phyloP scores from a whole-genome alignment of 2,329 filamentous ascomycete genomes.

The Colletotrichum spaethianum region DNA sequence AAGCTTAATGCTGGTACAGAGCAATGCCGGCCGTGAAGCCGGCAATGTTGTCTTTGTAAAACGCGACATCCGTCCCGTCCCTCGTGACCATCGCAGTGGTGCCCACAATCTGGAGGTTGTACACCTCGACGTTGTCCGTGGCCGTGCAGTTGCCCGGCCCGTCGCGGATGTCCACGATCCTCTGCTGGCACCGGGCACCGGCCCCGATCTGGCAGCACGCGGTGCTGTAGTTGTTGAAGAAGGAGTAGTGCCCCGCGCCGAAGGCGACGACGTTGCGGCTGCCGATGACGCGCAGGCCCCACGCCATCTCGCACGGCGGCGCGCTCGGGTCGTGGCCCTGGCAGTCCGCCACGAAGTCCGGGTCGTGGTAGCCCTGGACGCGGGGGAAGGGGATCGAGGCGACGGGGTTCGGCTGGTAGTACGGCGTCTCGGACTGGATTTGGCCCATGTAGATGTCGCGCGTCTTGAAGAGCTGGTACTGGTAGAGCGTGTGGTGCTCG shows the following conservation, averaged over 20 bases:
- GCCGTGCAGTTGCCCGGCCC: conserved; percentile 41
- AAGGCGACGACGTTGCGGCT: conserved; percentile 70
- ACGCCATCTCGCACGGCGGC: conserved; percentile 69
- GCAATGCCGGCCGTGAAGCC: conserved; percentile 56
- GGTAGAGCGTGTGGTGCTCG: conserved; percentile 78
- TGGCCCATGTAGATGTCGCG: conserved; percentile 74
- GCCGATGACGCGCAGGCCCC: conserved; percentile 74
- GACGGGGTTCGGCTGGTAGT: conserved; percentile 77
- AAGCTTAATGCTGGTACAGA: conserved; percentile 46
- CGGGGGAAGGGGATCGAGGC: conserved; percentile 70
- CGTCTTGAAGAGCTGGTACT: conserved; percentile 76
- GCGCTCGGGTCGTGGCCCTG: conserved; percentile 43
- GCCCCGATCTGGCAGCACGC: conserved; percentile 59
- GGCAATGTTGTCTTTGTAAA: conserved; percentile 55
- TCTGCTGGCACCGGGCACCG: conserved; percentile 61
- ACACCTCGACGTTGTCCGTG: conserved; percentile 52
- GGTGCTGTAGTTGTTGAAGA: conserved; percentile 75
- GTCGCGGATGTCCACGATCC: conserved; percentile 54
- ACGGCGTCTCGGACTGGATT: conserved; percentile 79
- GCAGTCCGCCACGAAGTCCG: conserved; percentile 65
- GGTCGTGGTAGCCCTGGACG: conserved; percentile 61
- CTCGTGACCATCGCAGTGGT: conserved; percentile 56
- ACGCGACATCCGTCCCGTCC: conserved; percentile 52
- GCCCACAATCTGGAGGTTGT: conserved; percentile 63
- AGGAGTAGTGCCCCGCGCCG: conserved; percentile 77